These are phyloP conservation scores for Fusarium beomiforme DNA, from an alignment of 2,329 filamentous ascomycete genomes.

Conservation along the genomic window DNA sequence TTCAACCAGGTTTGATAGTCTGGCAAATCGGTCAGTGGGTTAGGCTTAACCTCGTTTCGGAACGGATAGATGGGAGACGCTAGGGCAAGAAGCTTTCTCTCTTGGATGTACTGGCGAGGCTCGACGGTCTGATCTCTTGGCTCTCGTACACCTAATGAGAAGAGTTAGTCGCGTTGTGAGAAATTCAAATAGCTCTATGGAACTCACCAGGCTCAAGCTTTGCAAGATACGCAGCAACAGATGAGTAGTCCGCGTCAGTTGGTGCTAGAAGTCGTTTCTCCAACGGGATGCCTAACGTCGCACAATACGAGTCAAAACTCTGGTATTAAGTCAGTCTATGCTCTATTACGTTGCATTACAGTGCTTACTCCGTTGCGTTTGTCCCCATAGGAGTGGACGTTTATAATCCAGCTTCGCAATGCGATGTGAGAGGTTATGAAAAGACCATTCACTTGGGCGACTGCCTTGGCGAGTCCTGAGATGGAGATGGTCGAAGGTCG, in stretches of 20 bases:
- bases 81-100: background rate
- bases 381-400: background rate
- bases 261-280: background rate
- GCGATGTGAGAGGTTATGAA: background rate
- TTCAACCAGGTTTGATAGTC: background rate
- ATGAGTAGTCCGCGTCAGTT: background rate
- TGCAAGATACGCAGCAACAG: background rate
- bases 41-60: background rate
- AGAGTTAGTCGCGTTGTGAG: background rate
- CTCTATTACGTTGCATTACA: accelerated
- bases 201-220: background rate
- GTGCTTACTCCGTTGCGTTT: background rate
- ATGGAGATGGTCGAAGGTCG: background rate
- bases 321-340: accelerated
- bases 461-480: background rate
- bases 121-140: accelerated
- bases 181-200: accelerated
- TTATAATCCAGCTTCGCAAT: accelerated
- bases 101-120: accelerated
- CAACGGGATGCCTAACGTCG: background rate
- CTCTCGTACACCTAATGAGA: background rate
- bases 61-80: background rate
- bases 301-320: background rate
- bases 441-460: background rate
- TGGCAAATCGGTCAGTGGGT: background rate